Base-by-base conservation (phyloP, 23 red algal genomes). In the Agarophyton chilense region DNA sequence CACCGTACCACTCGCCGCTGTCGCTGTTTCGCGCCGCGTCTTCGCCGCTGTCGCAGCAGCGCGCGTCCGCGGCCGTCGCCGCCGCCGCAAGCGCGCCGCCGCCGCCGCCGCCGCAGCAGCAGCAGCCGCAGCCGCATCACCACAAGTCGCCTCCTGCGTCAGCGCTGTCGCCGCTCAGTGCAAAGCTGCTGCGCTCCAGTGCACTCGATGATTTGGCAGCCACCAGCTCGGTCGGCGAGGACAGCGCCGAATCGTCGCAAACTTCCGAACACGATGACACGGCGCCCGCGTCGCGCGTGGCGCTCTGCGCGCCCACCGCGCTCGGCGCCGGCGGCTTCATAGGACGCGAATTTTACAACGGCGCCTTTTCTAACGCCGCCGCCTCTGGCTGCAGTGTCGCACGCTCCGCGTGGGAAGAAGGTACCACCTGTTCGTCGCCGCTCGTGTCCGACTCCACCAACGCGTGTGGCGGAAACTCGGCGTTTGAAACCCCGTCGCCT, bases 291-390 rank as follows among this genome's bases (percentile, higher is more conserved):
- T n/a, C 77, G 4, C 24, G 63, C 18, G 51, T 81, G 24, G 63
- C 61, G 40, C 26, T 81, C 32, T 19, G 29, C n/a, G 26, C 77
- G 32, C 31, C 39, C 24, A 88, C 84, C 21, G 84, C 68, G 29
- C 60, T 88, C 42, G 54, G 87, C 19, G 74, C 62, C 44, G 87
- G 87, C 42, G 87, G 72, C 19, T 92, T 92, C 50, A 83, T 92
- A 39, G 77, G 77, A 5, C 45, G 65, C 17, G 89, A 92, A 36
- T 92, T 92, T 60, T 92, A 92, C 26, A 83, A 83, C 42, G 89
- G 89, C 22, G 89, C 89, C 13, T 92, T 92, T 41, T 81, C 89
- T 22, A 83, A 92, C 49, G 62, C 45, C 31, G 56, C 25, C 21
- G 19, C 17, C 19, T 9, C 29, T 56, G 42, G 46, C n/a, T n/a